These are phyloP conservation scores for Copromyces sp. DNA, from an alignment of 495 filamentous ascomycete species.

Conservation along the genomic window DNA sequence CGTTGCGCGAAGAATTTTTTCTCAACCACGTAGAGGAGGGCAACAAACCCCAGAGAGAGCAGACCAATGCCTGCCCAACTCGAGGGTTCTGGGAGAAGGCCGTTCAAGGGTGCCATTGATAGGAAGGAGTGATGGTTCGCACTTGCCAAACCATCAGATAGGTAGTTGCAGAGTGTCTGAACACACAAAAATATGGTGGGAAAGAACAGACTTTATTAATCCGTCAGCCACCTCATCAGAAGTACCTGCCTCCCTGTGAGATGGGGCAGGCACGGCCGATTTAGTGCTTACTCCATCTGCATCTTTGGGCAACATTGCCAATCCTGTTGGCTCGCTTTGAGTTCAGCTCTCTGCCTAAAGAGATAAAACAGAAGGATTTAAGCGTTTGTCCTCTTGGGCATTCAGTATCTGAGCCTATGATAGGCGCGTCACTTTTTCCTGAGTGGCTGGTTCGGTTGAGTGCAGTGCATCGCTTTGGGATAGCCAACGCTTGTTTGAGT, in stretches of 20 bases:
- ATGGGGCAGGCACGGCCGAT: not conserved
- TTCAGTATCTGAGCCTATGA: not conserved
- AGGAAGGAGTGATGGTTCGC: not conserved
- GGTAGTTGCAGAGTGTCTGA: not conserved
- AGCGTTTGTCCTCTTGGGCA: not conserved
- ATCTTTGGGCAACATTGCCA: not conserved
- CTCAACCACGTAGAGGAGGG: not conserved
- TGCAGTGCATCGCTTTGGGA: not conserved
- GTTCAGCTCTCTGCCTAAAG: not conserved
- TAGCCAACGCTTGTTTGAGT: not conserved
- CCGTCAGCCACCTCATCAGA: not conserved
- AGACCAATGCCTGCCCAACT: not conserved
- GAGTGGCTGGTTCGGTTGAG: not conserved
- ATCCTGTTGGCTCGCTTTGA: not conserved
- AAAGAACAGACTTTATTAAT: not conserved
- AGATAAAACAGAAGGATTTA: not conserved
- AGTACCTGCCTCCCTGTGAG: not conserved
- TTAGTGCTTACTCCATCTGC: not conserved
- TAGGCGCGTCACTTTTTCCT: not conserved
- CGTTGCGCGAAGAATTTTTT: slow-evolving; percentile 8
- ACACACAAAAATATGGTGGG: not conserved
- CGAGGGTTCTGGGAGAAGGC: not conserved
- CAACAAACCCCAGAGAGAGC: not conserved
- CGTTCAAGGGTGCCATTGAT: not conserved
- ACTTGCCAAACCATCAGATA: not conserved